phyloP scores from a whole-genome alignment of 1,139 yeast genomes.

The Hyphopichia pseudoburtonii region DNA sequence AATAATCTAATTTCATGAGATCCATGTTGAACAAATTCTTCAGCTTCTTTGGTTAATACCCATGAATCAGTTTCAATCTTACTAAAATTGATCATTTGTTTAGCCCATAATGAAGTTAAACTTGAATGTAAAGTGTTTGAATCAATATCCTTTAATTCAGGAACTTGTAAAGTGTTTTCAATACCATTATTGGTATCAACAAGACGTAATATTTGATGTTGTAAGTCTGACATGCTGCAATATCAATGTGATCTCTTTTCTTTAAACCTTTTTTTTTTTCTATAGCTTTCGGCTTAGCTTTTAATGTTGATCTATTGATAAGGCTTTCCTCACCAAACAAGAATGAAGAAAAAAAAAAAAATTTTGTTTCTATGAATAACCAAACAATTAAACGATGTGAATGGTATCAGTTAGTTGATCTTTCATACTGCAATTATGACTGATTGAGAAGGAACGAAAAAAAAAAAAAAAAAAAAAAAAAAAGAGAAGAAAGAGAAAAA shows the following conservation, averaged over 20 bases:
- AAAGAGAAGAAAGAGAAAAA: neutral
- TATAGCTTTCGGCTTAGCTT: too few species aligned
- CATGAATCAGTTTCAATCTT: constrained; percentile 77
- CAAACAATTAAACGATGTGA: too few species aligned
- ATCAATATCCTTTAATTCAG: constrained; percentile 40
- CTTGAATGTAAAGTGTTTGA: constrained; percentile 60
- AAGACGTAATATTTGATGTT: constrained; percentile 56
- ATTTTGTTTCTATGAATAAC: too few species aligned
- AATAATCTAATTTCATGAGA: constrained; percentile 88
- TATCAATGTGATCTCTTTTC: too few species aligned
- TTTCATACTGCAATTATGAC: neutral
- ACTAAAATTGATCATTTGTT: constrained; percentile 73
- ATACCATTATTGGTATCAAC: constrained; percentile 63
- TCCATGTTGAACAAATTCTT: constrained; percentile 73
- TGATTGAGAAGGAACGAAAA: neutral
- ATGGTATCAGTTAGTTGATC: too few species aligned
- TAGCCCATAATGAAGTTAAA: constrained; percentile 82
- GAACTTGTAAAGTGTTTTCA: constrained; percentile 61
- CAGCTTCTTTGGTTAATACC: constrained; percentile 78
- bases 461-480: neutral
- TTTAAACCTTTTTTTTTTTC: too few species aligned
- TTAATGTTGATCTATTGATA: too few species aligned
- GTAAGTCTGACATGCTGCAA: constrained; percentile 55
- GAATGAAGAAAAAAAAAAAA: too few species aligned
- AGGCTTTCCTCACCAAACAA: too few species aligned